Evolutionary conservation across 768 basidiomycete genomes (phyloP), one percentile per base, ranked within the genome.

Genomic region (Suillus hirtellus): DNA sequence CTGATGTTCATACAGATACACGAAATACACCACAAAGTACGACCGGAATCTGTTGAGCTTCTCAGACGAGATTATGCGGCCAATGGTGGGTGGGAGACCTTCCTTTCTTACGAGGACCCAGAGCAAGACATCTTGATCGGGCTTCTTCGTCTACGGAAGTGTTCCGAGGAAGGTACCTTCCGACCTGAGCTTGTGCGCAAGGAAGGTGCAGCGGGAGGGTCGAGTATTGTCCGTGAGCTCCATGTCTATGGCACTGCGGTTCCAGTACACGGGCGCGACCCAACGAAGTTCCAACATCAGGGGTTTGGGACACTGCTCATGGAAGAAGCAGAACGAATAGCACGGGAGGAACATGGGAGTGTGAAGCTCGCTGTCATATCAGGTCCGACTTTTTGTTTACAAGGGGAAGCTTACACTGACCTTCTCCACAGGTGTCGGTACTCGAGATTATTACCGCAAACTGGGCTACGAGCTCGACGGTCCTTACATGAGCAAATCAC

Each of bases 31-130:
- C 90, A 97, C 80, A 96, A 96, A 78, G 93, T 99, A 53, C 87
- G 95, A 24, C 96, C 96, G 64, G 93, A 96, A 74, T 90, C 93
- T 17, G 92, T 97, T 59, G 97, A 99, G 76, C 88, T 99, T 4
- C 87, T 99, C 40, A 86, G 97, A 63, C 84, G 97, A 46, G 97
- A 99, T 74, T 99, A 99, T 75, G 80, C 91, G 3, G 97, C 97
- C 37, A 99, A 99, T 72, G 96, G 96, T 7, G 96, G 97, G 53
- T 99, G 97, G 97, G 97, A 99, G 79, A 99, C 97, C 1, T 99
- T 99, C 85, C 79, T 99, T 6, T 96, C 96, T 35, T 99, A 99
- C 73, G 97, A 99, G 78, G 97, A 99, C 74, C 96, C 97, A 7
- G 95, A 95, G 76, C 87, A 86, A 60, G 97, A 99, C 71, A 99